A percentile compares a stretch with the other conserved stretches of the same genome.
Conservation (phyloP, 176 grass and related monocot genomes). For the Saccharum spontaneum region DNA sequence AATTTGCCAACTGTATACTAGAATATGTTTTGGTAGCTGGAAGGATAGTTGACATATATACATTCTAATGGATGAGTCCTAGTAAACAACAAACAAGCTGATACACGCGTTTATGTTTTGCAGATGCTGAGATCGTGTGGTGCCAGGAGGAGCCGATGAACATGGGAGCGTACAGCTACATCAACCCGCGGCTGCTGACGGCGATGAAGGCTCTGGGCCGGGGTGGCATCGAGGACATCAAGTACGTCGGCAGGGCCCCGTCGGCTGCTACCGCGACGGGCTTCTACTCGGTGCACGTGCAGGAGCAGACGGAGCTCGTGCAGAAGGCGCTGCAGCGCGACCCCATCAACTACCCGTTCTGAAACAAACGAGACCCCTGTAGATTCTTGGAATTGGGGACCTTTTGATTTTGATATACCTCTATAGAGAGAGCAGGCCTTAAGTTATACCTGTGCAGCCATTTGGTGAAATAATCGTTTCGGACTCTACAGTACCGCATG, state of each 20-base stretch:
- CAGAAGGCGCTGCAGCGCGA: slow-evolving; percentile 78
- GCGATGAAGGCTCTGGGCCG: slow-evolving; percentile 70
- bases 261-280: slow-evolving; percentile 95
- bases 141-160: slow-evolving; percentile 99
- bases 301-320: slow-evolving; percentile 86
- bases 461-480: slow-evolving; percentile 45
- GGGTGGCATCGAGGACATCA: slow-evolving; percentile 83
- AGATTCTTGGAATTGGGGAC: slow-evolving; percentile 25
- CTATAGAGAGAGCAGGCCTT: slow-evolving; percentile 18
- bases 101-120: slow-evolving; percentile 19
- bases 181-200: slow-evolving; percentile 67
- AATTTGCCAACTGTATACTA: background rate
- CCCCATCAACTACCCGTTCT: slow-evolving; percentile 38
- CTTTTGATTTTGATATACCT: slow-evolving; percentile 17
- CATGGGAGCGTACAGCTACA: slow-evolving; percentile 88
- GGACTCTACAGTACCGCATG: background rate
- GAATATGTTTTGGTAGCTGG: background rate
- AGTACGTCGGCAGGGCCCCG: slow-evolving; percentile 74
- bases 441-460: slow-evolving; percentile 15
- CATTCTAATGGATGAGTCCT: background rate
- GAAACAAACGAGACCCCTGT: slow-evolving; percentile 15
- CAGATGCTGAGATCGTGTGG: slow-evolving; percentile 99
- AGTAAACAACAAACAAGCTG: background rate
- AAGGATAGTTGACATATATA: background rate
- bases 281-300: slow-evolving; percentile 72